phyloP scores from a whole-genome alignment of 192 early-diverging fungal species.

The Phycomyces blakesleeanus region DNA sequence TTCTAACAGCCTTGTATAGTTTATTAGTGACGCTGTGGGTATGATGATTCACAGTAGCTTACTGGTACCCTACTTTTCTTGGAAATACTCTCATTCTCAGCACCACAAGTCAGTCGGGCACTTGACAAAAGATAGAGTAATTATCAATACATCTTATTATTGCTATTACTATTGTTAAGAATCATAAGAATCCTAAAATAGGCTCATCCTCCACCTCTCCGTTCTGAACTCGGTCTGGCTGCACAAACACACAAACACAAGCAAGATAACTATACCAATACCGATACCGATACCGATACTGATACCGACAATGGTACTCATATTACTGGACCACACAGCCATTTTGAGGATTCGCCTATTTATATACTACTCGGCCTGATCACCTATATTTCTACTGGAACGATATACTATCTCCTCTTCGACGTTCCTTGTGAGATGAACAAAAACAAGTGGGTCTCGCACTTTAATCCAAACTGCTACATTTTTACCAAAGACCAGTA shows the following conservation, averaged over 20 bases:
- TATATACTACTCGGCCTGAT: conserved; percentile 57
- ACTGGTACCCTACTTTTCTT: conserved; percentile 89
- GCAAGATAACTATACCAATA: too few species aligned
- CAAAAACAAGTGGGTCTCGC: conserved; percentile 63
- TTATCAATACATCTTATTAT: conserved; percentile 30
- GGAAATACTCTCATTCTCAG: conserved; percentile 83
- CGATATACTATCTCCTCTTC: conserved; percentile 85
- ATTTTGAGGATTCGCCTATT: conserved; percentile 74
- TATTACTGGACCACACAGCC: conserved; percentile 24
- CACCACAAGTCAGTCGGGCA: conserved; percentile 90
- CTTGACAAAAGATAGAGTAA: conserved; percentile 80
- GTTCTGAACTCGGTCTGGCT: conserved; percentile 51
- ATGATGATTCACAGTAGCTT: conserved; percentile 83
- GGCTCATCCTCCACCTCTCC: conserved; percentile 72
- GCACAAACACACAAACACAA: too few species aligned
- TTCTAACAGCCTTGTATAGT: conserved; percentile 2
- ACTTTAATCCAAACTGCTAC: conserved; percentile 77
- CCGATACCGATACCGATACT: not conserved
- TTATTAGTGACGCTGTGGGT: conserved; percentile 84
- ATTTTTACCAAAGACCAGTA: conserved; percentile 77
- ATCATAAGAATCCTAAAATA: conserved; percentile 21
- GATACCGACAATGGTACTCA: conserved; percentile 29
- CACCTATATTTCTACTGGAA: conserved; percentile 70
- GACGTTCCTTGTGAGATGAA: conserved; percentile 69
- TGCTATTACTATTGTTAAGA: conserved; percentile 78